Conservation (phyloP, 169 alveolate genomes). For the Cryptosporidium andersoni region DNA sequence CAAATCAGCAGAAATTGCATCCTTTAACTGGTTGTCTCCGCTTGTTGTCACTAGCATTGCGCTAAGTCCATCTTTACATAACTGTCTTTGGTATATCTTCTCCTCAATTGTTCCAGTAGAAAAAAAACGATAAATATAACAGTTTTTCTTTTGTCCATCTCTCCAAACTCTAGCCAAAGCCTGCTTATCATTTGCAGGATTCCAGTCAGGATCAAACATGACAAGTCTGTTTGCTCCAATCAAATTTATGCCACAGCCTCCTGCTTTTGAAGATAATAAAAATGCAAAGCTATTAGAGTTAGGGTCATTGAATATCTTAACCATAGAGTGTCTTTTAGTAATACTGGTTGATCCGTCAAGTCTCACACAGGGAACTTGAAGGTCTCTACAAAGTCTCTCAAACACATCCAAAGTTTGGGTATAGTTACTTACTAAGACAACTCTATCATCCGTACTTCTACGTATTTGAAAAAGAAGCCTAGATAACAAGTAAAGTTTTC, state of each 20-base stretch:
- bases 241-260: conserved; percentile 98
- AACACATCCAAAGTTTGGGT: conserved; percentile 90
- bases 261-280: conserved; percentile 94
- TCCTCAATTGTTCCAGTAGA: conserved; percentile 98
- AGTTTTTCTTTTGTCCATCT: conserved; percentile 95
- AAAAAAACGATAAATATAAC: conserved; percentile 94
- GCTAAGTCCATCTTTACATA: conserved; percentile 83
- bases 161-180: conserved; percentile 97
- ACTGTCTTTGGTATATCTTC: conserved; percentile 89
- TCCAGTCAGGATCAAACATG: conserved; percentile 99
- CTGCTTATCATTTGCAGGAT: conserved; percentile 98
- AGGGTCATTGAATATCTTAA: conserved; percentile 87
- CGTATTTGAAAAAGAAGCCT: conserved; percentile 80
- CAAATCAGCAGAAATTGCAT: conserved; percentile 80
- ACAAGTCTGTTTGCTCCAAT: conserved; percentile 96
- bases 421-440: conserved; percentile 89
- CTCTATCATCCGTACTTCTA: conserved; percentile 83
- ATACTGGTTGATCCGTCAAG: conserved; percentile 89
- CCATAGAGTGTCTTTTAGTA: conserved; percentile 85
- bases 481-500: conserved; percentile 39
- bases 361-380: conserved; percentile 83
- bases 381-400: conserved; percentile 85
- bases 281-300: conserved; percentile 86
- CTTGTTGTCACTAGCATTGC: conserved; percentile 88
- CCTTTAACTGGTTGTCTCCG: conserved; percentile 75